Base-by-base conservation (phyloP, 169 alveolate species). In the Babesia caballi region DNA sequence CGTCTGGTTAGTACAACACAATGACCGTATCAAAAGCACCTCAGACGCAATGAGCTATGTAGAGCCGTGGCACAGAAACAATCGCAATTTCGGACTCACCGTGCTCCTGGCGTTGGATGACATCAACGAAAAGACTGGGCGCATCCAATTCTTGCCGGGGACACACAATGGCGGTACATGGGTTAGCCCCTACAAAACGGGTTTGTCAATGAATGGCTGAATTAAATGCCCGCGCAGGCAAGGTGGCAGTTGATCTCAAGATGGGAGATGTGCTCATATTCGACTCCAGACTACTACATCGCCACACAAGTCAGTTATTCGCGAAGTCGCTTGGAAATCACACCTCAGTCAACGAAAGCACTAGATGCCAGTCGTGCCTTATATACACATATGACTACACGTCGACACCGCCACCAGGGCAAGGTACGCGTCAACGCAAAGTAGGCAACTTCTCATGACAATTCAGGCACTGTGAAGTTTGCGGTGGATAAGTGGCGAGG, bases 371-470 rank as follows among this genome's bases (percentile, higher is more conserved):
- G 57, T 69, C 83, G 42, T 51, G 46, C 56, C 61, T 78, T 17
- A 53, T 70, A 25, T 78, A 36, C 32, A 25, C 66, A 2, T 78
- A 78, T 49, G 87, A 78, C 47, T 60, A 69, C 76, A 25, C 54
- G 25, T 70, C 66, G 11, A 68, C 87, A 15, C 76, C 75, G 2
- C 87, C 87, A 21, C 87, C 87, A 3, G 87, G 87, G 11, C 87
- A 78, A 41, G 87, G 87, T 78, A 46, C 15, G 72, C 9, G 5
- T 19, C 12, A 23, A 32, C 11, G 25, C 25, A 19, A 1, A 23
- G 7, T 9, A 4, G 19, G 28, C 6, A 23, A 25, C 3, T 0
- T n/a, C 17, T 46, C 25, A 54, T 42, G 2, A 17, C 11, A 32
- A 33, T 67, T n/a, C 72, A 78, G 87, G 87, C 15, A 42, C 32